Evolutionary conservation across 805 yeast species (phyloP).

Genomic region (Cyberlindnera nakhonratchasimensis): DNA sequence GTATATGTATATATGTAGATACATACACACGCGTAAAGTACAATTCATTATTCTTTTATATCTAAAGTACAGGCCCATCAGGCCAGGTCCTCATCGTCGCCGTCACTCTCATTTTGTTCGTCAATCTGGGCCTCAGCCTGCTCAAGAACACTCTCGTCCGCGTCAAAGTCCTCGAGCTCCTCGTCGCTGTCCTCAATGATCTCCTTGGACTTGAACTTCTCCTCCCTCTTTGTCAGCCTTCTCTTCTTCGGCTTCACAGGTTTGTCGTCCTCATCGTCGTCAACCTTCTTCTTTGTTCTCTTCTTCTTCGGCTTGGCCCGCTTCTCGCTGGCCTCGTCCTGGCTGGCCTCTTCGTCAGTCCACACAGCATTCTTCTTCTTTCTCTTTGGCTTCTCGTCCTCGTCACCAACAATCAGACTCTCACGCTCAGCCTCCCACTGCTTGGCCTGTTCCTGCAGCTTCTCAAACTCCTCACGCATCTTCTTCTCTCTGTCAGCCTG

Average conservation of each 20-base stretch:
- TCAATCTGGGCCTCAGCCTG: conserved; percentile 23
- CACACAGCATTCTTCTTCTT: conserved; percentile 42
- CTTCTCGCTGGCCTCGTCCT: conserved; percentile 21
- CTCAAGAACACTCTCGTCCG: conserved; percentile 20
- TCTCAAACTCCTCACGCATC: conserved; percentile 42
- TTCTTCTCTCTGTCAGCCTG: conserved; percentile 44
- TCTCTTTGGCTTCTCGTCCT: conserved; percentile 34
- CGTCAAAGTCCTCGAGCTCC: conserved; percentile 27
- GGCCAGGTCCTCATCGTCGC: conserved; percentile 11
- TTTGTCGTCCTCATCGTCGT: conserved; percentile 23
- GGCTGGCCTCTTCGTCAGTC: conserved; percentile 43
- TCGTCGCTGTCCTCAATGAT: conserved; percentile 44
- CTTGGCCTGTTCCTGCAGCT: conserved; percentile 52
- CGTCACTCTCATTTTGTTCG: conserved; percentile 15
- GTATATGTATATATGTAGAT: no score
- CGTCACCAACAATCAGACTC: conserved; percentile 31
- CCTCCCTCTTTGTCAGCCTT: conserved; percentile 14
- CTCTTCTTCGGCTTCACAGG: conserved; percentile 26
- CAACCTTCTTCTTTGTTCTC: conserved; percentile 27
- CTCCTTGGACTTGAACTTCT: conserved; percentile 35
- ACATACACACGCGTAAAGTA: neutral
- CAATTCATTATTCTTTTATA: conserved; percentile 1
- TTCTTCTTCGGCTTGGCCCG: conserved; percentile 22
- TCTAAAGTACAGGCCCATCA: neutral
- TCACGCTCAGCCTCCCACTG: conserved; percentile 57